These are phyloP conservation scores for Pythium folliculosum DNA, from an alignment of 352 stramenopile species.

Conservation along the genomic window DNA sequence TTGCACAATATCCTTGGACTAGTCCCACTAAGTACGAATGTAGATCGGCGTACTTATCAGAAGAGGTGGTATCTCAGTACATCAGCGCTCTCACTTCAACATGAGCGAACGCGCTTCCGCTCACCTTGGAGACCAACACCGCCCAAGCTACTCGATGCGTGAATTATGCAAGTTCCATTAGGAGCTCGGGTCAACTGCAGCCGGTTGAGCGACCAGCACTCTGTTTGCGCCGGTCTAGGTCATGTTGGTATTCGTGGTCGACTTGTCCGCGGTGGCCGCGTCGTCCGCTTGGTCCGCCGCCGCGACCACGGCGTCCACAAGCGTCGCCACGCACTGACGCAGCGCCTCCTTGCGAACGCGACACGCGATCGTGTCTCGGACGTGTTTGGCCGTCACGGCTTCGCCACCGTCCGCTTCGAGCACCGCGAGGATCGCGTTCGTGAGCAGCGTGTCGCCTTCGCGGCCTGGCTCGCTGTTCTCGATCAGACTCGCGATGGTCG, in stretches of 20 bases:
- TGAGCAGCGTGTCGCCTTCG: slow-evolving; percentile 14
- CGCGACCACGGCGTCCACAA: slow-evolving; percentile 9
- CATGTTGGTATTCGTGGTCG: background rate
- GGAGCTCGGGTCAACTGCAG: no score
- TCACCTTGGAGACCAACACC: no score
- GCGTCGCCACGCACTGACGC: slow-evolving; percentile 8
- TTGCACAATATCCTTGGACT: slow-evolving; percentile 19
- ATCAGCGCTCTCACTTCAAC: slow-evolving; percentile 12
- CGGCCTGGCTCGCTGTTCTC: slow-evolving; percentile 19
- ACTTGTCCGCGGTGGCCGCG: background rate
- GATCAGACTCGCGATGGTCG: slow-evolving; percentile 26
- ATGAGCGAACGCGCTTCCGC: background rate
- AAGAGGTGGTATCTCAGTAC: slow-evolving; percentile 17
- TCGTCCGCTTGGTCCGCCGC: background rate
- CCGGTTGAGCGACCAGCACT: no score
- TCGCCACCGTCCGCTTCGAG: slow-evolving; percentile 11
- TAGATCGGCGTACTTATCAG: background rate
- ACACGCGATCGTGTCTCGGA: slow-evolving; percentile 11
- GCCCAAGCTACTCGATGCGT: no score
- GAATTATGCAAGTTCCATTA: no score
- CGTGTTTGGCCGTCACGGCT: background rate
- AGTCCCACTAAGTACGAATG: slow-evolving; percentile 13
- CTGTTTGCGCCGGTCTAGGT: background rate
- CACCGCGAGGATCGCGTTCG: slow-evolving; percentile 11
- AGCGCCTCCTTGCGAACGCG: slow-evolving; percentile 15